These are phyloP conservation scores for Mycena alexandri DNA, from an alignment of 768 basidiomycete genomes.

Conservation along the genomic window DNA sequence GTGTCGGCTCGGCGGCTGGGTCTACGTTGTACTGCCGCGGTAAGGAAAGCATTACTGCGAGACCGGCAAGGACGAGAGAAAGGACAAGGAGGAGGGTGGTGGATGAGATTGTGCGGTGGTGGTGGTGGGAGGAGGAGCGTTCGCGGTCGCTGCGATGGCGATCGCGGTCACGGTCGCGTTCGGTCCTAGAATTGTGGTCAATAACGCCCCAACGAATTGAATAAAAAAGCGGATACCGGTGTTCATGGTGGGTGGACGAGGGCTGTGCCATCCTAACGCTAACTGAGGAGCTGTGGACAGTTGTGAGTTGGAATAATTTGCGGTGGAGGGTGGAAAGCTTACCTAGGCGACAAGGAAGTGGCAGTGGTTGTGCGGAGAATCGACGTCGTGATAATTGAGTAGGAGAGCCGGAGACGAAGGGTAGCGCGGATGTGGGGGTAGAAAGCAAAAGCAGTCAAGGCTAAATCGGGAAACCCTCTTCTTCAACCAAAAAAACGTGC, in stretches of 20 bases:
- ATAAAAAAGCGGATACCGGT: constrained; percentile 41
- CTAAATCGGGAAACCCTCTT: not conserved
- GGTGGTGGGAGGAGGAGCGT: constrained; percentile 76
- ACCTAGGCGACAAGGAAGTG: constrained; percentile 79
- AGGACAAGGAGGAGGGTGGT: constrained; percentile 90
- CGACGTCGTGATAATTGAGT: constrained; percentile 71
- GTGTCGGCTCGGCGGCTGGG: constrained; percentile 47
- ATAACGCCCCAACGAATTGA: too few species aligned
- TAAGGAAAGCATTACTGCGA: constrained; percentile 92
- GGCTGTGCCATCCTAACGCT: constrained; percentile 89
- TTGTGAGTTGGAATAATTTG: too few species aligned
- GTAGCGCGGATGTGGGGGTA: constrained; percentile 39
- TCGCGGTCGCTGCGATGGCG: constrained; percentile 66
- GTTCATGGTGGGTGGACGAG: constrained; percentile 81
- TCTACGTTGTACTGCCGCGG: constrained; percentile 64
- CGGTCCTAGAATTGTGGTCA: constrained; percentile 46
- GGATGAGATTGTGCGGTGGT: constrained; percentile 89
- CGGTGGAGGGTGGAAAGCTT: too few species aligned
- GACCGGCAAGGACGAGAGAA: constrained; percentile 86
- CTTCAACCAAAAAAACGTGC: constrained; percentile 6
- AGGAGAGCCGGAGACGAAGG: constrained; percentile 33
- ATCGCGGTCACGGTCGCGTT: constrained; percentile 50
- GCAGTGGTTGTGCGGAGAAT: constrained; percentile 68
- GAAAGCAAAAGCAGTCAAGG: too few species aligned
- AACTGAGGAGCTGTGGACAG: constrained; percentile 59